A percentile compares a stretch with the other conserved stretches of the same genome.
phyloP scores from a whole-genome alignment of 2,329 filamentous ascomycete species.

The Xylaria digitata region DNA sequence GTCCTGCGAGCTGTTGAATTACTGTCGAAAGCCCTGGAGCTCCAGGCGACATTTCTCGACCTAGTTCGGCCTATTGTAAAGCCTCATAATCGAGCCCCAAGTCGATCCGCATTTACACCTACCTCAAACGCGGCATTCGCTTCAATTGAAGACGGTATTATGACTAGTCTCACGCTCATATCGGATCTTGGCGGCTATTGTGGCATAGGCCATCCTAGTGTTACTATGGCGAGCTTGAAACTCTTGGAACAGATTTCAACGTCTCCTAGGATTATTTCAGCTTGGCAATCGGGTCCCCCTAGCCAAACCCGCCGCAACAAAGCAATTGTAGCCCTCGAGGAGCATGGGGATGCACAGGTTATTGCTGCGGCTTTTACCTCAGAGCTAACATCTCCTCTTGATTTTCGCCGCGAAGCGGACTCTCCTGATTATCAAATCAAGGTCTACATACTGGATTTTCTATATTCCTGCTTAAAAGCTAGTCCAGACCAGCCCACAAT shows the following conservation, averaged over 20 bases:
- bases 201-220: conserved; percentile 81
- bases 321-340: conserved; percentile 87
- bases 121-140: conserved; percentile 76
- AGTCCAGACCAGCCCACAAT: conserved; percentile 84
- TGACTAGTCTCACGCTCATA: conserved; percentile 82
- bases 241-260: conserved; percentile 88
- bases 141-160: conserved; percentile 92
- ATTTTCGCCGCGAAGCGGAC: conserved; percentile 76
- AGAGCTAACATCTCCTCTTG: conserved; percentile 75
- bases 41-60: conserved; percentile 92
- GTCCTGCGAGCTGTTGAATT: conserved; percentile 85
- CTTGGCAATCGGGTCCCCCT: conserved; percentile 70
- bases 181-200: conserved; percentile 88
- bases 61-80: conserved; percentile 85
- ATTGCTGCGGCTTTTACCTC: conserved; percentile 79
- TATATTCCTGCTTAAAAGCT: conserved; percentile 81
- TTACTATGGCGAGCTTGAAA: conserved; percentile 83
- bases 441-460: conserved; percentile 83
- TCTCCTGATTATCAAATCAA: conserved; percentile 84
- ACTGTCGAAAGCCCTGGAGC: conserved; percentile 82
- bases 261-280: conserved; percentile 81
- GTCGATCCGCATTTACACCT: conserved; percentile 48
- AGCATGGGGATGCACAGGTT: conserved; percentile 81
- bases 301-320: conserved; percentile 79
- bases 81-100: conserved; percentile 63